These are phyloP conservation scores for Cucumis variabilis DNA, from an alignment of 331 rosid genomes.

Conservation along the genomic window DNA sequence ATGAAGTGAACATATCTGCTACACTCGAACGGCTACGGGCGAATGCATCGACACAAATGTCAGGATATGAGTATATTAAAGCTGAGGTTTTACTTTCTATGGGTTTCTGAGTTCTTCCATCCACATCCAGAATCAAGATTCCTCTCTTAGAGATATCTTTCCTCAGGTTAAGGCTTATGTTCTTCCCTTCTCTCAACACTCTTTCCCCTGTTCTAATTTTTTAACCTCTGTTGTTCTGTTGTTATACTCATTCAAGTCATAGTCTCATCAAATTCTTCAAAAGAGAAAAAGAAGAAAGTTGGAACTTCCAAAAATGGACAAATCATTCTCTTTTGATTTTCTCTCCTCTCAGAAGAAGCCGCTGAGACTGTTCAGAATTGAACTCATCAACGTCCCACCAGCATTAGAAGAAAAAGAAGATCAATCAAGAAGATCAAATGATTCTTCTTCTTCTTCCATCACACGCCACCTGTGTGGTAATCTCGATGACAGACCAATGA, in stretches of 20 bases:
- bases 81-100: constrained; percentile 16
- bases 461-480: background rate
- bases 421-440: background rate
- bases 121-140: constrained; percentile 15
- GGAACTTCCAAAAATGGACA: background rate
- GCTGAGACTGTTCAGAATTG: background rate
- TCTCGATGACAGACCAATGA: background rate
- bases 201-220: background rate
- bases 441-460: too few relatives aligned
- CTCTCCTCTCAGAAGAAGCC: background rate
- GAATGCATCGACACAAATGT: too few relatives aligned
- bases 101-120: constrained; percentile 27
- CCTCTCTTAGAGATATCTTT: background rate
- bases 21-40: too few relatives aligned
- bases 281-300: background rate
- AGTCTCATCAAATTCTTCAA: background rate
- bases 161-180: constrained; percentile 31
- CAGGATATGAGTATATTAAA: too few relatives aligned
- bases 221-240: background rate
- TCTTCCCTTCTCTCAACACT: background rate
- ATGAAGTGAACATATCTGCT: too few relatives aligned
- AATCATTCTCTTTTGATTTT: background rate
- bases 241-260: too few relatives aligned
- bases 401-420: background rate
- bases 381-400: background rate